These are phyloP conservation scores for Hypsizygus marmoreus DNA, from an alignment of 768 basidiomycete genomes.

Conservation along the genomic window DNA sequence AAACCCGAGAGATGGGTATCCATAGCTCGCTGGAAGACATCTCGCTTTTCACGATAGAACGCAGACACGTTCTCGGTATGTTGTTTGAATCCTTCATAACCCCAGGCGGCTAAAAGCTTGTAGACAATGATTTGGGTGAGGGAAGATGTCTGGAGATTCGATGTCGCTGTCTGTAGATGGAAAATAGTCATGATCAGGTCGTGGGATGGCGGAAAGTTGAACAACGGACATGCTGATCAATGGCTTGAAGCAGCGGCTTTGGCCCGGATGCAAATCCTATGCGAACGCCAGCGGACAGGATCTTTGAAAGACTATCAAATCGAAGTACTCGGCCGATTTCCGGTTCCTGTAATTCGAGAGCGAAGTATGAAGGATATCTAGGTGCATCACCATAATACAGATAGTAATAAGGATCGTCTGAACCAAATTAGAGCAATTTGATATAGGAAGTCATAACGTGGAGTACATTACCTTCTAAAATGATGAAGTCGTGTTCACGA, in stretches of 20 bases:
- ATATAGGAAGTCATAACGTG: neutral
- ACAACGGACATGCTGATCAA: constrained; percentile 62
- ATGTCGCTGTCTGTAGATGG: constrained; percentile 28
- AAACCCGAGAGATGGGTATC: constrained; percentile 68
- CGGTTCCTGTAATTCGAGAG: constrained; percentile 63
- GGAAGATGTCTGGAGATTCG: constrained; percentile 62
- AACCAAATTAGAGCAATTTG: neutral
- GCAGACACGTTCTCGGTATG: constrained; percentile 67
- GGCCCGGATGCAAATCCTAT: constrained; percentile 79
- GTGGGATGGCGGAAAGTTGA: neutral
- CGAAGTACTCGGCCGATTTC: constrained; percentile 74
- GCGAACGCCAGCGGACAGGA: constrained; percentile 69
- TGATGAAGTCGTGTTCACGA: constrained; percentile 70
- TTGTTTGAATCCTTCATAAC: constrained; percentile 63
- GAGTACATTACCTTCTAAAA: constrained; percentile 65
- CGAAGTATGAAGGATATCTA: constrained; percentile 75
- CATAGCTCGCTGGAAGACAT: constrained; percentile 71
- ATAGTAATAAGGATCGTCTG: constrained; percentile 79
- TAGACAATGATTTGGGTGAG: constrained; percentile 60
- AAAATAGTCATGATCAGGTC: neutral
- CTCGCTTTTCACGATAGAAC: constrained; percentile 68
- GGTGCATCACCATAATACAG: constrained; percentile 67
- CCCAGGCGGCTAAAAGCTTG: constrained; percentile 64
- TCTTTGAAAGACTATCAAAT: constrained; percentile 85
- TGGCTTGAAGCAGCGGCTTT: constrained; percentile 55